These are phyloP conservation scores for Corrigiola litoralis DNA, from an alignment of 179 eudicot species.

Conservation along the genomic window DNA sequence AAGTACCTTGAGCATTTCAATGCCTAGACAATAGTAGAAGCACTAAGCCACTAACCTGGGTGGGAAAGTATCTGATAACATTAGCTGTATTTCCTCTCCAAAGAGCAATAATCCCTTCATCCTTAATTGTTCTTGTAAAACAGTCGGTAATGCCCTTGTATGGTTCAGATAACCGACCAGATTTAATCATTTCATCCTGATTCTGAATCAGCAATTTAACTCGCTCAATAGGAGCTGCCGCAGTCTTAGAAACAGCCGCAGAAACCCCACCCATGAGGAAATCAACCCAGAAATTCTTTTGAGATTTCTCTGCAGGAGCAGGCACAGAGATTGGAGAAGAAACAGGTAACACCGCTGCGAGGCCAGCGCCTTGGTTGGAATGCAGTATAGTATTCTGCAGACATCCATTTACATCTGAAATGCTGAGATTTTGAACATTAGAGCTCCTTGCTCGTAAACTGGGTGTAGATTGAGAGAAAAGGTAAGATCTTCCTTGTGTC, in stretches of 20 bases:
- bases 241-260: conserved; percentile 53
- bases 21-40: background rate
- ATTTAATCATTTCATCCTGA: conserved; percentile 56
- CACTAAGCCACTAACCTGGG: conserved; percentile 41
- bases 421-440: conserved; percentile 18
- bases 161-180: conserved; percentile 51
- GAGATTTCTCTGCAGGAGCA: conserved; percentile 38
- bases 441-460: conserved; percentile 25
- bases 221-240: conserved; percentile 58
- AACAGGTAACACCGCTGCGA: conserved; percentile 22
- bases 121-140: conserved; percentile 52
- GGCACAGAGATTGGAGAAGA: conserved; percentile 37
- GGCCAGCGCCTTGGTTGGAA: conserved; percentile 18
- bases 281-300: conserved; percentile 35
- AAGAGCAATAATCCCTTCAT: conserved; percentile 51
- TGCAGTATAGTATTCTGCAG: conserved; percentile 22
- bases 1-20: background rate
- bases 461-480: conserved; percentile 37
- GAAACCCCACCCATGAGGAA: conserved; percentile 59
- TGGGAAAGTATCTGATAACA: conserved; percentile 54
- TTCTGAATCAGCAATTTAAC: conserved; percentile 54
- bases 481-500: conserved; percentile 39
- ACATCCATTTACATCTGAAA: conserved; percentile 33
- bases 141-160: conserved; percentile 57
- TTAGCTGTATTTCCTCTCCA: conserved; percentile 64